Evolutionary conservation across 2,329 filamentous ascomycete species (phyloP).

Genomic region (Xylaria sp.): DNA sequence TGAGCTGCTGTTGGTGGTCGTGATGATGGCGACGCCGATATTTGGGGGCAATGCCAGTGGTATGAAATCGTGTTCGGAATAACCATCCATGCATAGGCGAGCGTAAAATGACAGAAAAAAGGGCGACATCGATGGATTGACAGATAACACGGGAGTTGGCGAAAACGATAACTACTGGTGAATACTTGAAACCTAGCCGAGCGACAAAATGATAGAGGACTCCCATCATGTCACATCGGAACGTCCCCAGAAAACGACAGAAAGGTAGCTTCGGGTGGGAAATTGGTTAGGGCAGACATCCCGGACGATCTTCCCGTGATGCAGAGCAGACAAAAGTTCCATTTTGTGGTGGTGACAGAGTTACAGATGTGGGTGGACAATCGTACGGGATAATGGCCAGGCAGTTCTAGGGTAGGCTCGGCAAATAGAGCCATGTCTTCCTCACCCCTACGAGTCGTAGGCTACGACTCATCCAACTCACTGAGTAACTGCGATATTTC

Average conservation of each 20-base stretch:
- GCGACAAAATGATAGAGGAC: neutral
- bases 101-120: neutral
- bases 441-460: neutral
- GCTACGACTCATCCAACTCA: too few relatives aligned
- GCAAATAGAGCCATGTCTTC: neutral
- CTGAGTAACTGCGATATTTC: too few relatives aligned
- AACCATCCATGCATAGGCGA: neutral
- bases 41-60: constrained; percentile 4
- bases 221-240: constrained; percentile 3
- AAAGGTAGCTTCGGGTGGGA: neutral
- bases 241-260: neutral
- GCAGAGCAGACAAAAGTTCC: constrained; percentile 20
- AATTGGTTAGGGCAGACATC: constrained; percentile 10
- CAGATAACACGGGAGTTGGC: neutral
- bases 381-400: neutral
- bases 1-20: constrained; percentile 1
- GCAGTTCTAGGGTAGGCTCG: neutral
- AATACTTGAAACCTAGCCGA: neutral
- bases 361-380: neutral
- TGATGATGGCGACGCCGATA: constrained; percentile 3
- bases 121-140: neutral
- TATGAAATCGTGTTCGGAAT: neutral
- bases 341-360: neutral
- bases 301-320: constrained; percentile 3
- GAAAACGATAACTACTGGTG: neutral